A percentile compares a stretch with the other conserved stretches of the same genome.
Evolutionary conservation across 2,329 filamentous ascomycete species (phyloP).

Genomic region (Sclerotinia spermophila): DNA sequence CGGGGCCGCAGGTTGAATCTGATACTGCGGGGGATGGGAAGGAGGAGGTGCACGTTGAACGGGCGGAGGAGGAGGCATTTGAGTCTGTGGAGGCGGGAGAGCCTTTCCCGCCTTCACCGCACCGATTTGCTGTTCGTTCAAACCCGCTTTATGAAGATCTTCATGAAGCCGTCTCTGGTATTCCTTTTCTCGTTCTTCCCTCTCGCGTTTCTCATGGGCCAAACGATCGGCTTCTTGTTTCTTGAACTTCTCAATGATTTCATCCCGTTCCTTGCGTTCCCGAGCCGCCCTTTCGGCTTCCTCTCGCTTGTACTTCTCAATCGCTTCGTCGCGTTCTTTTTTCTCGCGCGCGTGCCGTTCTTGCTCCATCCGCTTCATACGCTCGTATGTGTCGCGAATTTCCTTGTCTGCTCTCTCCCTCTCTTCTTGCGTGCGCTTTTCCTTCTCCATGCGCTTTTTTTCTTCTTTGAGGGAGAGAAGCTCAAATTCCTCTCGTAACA

Average conservation of each 20-base stretch:
- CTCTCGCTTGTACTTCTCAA: slow-evolving; percentile 42
- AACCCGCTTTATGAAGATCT: slow-evolving; percentile 54
- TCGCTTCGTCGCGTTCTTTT: slow-evolving; percentile 47
- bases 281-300: slow-evolving; percentile 32
- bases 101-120: slow-evolving; percentile 48
- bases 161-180: slow-evolving; percentile 52
- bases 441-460: slow-evolving; percentile 14
- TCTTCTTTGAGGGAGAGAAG: slow-evolving; percentile 12
- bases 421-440: slow-evolving; percentile 11
- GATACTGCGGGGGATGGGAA: slow-evolving; percentile 13
- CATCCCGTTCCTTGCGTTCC: slow-evolving; percentile 33
- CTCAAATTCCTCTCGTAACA: slow-evolving; percentile 12
- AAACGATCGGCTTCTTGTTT: slow-evolving; percentile 40
- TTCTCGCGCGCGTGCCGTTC: slow-evolving; percentile 45
- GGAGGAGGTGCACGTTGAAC: neutral
- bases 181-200: slow-evolving; percentile 42
- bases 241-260: slow-evolving; percentile 41
- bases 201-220: slow-evolving; percentile 47
- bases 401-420: slow-evolving; percentile 40
- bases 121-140: slow-evolving; percentile 56
- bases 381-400: slow-evolving; percentile 36
- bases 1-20: slow-evolving; percentile 23
- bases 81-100: neutral
- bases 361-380: slow-evolving; percentile 42
- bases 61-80: neutral